phyloP scores from a whole-genome alignment of 2,329 filamentous ascomycete species.

The Pseudocercospora musae region DNA sequence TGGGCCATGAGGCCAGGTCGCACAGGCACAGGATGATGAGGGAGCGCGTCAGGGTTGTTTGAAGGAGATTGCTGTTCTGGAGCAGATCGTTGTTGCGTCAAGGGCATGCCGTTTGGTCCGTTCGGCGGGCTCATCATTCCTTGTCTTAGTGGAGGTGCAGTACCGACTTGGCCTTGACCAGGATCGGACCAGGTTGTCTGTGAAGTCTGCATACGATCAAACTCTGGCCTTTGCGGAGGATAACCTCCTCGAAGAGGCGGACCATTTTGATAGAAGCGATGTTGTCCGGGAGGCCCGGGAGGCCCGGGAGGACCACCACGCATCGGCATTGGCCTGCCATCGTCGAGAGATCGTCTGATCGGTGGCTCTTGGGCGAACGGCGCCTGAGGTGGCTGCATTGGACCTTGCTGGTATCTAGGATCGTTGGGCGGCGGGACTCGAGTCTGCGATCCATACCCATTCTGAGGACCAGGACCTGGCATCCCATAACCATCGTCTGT shows the following conservation, averaged over 20 bases:
- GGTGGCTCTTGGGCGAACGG: constrained; percentile 24
- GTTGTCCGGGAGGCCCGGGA: constrained; percentile 9
- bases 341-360: constrained; percentile 29
- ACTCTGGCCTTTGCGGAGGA: constrained; percentile 19
- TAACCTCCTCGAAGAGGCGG: constrained; percentile 10
- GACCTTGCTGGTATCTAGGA: constrained; percentile 11
- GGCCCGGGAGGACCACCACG: constrained; percentile 23
- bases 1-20: constrained; percentile 45
- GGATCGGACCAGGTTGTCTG: constrained; percentile 29
- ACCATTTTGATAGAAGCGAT: constrained; percentile 12
- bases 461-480: constrained; percentile 9
- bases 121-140: constrained; percentile 22
- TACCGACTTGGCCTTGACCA: constrained; percentile 21
- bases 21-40: constrained; percentile 53
- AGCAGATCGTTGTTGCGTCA: constrained; percentile 27
- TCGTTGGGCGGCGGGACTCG: constrained; percentile 14
- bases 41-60: constrained; percentile 54
- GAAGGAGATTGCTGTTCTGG: constrained; percentile 16
- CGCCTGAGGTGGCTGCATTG: constrained; percentile 25
- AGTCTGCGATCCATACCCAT: constrained; percentile 13
- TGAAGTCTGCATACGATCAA: constrained; percentile 18
- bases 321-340: constrained; percentile 27
- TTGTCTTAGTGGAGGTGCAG: constrained; percentile 25
- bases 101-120: constrained; percentile 21
- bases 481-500: constrained; percentile 12